Evolutionary conservation across 2,329 filamentous ascomycete species (phyloP), one percentile per base, ranked within the genome.

Genomic region (Pleurostoma richardsiae): DNA sequence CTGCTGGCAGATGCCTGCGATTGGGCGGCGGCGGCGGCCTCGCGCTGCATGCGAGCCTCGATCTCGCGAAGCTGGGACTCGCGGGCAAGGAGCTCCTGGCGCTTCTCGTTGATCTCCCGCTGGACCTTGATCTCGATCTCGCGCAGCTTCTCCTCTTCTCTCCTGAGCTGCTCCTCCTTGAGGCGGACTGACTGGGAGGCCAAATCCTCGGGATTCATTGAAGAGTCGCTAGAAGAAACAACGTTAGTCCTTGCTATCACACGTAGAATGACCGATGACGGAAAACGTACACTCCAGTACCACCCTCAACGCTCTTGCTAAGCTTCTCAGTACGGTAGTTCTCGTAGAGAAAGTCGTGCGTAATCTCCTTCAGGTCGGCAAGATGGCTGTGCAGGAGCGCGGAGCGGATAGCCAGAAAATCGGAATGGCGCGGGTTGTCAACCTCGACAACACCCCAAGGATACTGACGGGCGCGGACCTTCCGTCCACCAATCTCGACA

Each of bases 291-390:
- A 83, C 83, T 81, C 83, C 82, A 71, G 83, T 80, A 72, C 88
- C 88, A 68, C 89, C 89, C 66, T 96, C 91, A 59, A 99, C 94
- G 68, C 90, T 96, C 89, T 97, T 99, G 78, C 89, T 95, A 61
- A 99, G 88, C 79, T 97, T 97, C 88, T 99, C 94, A 64, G 94
- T 99, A 90, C 94, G 90, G 82, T 99, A 99, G 76, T 99, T 99
- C 71, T 99, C 94, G 75, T 99, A 99, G 55, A 99, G 77, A 85
- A 99, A 99, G 72, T 99, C 94, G 71, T 99, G 94, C 44, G 94
- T 99, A 66, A 99, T 99, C 72, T 99, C 94, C 84, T 99, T 99
- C 62, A 99, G 76, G 69, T 99, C 94, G 52, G 94, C 94, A 65
- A 99, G 76, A 77, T 99, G 94, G 73, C 90, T 96, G 80, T 99